Base-by-base conservation (phyloP, 345 rosid genomes). In the Passiflora organensis region DNA sequence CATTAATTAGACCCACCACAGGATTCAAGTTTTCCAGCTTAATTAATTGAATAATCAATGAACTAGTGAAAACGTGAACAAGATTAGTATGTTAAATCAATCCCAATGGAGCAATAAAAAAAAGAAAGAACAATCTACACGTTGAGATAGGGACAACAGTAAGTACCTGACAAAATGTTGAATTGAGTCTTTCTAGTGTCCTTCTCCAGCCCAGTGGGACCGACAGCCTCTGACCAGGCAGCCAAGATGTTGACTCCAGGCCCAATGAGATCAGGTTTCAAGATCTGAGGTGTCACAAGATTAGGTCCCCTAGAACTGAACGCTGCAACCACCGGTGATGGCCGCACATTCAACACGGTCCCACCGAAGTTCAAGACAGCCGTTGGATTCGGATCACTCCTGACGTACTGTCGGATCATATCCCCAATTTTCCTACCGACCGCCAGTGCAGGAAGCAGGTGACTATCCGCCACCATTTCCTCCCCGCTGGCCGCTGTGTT, bases 221-320 rank as follows among this genome's bases (percentile, higher is more conserved):
- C 95, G 21, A 76, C 34, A 1, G 87, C 85, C 41, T 74, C 89
- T 2, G 95, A 72, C 97, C 96, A 87, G 0, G 77, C 96, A 11
- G 97, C 96, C 61, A 85, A 51, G 15, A 88, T 91, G 68, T 82
- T 87, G 39, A 88, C 96, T 0, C 96, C 95, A 0, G 97, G 96
- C 41, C 91, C 96, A 70, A 91, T 82, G 38, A 91, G 67, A 66
- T 91, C 96, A 17, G 97, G 97, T 58, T 91, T 91, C 83, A 85
- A 60, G 43, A 87, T 83, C 62, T 85, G 79, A 12, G 89, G 84
- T 4, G 85, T 85, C 20, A 80, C 83, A 71, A 72, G 48, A 53
- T 83, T 87, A 0, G 97, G 97, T 15, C 97, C 97, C 58, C 97
- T 70, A 0, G 97, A 87, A 68, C 89, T 80, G 60, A 91, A 91